Base-by-base conservation (phyloP, 371 early-diverging fungal genomes). In the Sporodiniella umbellata region DNA sequence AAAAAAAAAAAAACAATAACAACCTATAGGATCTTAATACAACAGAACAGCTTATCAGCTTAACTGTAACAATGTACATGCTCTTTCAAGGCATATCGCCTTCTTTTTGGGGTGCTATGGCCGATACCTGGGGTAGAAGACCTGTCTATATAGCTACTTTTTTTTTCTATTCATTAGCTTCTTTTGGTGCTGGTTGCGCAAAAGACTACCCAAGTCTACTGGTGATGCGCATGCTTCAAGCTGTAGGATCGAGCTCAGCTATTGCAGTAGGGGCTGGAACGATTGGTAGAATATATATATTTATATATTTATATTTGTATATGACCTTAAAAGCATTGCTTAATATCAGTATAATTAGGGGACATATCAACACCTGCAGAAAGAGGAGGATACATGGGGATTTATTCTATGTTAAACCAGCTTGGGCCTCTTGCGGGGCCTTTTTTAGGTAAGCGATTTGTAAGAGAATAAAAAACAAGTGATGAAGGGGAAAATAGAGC, bases 321-420 rank as follows among this genome's bases (percentile, higher is more conserved):
- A n/a, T n/a, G n/a, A n/a, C n/a, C n/a, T n/a, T n/a, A n/a, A n/a
- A n/a, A n/a, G n/a, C n/a, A n/a, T n/a, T n/a, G n/a, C n/a, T n/a
- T n/a, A n/a, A n/a, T n/a, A n/a, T n/a, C n/a, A n/a, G n/a, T n/a
- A n/a, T n/a, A n/a, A n/a, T 24, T 48, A 38, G 25, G n/a, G 33
- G 30, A 30, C 18, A 47, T 54, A 48, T 25, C 45, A 8, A 37
- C 48, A 11, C 49, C 43, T 24, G 19, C 43, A 15, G 51, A 54
- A 38, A 78, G 86, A n/a, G 86, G 86, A 1, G 54, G 72, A 0
- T 83, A 81, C 22, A 70, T 83, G 61, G 86, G 86, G 0, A 42
- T 83, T 2, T 86, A 68, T 45, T 83, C 75, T 30, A 51, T 81
- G 72, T 24, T 40, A 74, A 65, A 68, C 8, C 26, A 45, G 12